Percentiles rank a stretch among this genome's conserved stretches.
These are phyloP conservation scores for Wickerhamiella lipophila DNA, from an alignment of 805 yeast species.

Conservation along the genomic window DNA sequence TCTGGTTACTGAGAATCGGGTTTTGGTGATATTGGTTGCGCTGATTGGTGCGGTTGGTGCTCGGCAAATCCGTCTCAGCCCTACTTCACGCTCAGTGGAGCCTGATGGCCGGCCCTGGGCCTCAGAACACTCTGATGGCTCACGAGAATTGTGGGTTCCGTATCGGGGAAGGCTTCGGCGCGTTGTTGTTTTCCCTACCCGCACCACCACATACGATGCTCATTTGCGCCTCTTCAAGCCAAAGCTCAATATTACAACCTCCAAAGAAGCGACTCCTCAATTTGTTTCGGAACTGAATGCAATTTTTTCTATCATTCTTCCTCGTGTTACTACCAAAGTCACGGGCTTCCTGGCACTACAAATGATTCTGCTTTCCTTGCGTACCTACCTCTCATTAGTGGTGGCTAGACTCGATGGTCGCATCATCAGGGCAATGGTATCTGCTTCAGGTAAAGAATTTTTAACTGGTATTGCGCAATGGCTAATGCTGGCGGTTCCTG, in stretches of 20 bases:
- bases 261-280: slow-evolving; percentile 36
- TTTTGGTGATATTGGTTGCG: neutral
- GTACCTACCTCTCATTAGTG: slow-evolving; percentile 78
- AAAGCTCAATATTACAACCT: neutral
- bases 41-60: neutral
- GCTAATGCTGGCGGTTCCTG: slow-evolving; percentile 85
- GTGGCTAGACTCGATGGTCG: slow-evolving; percentile 88
- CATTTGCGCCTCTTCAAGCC: slow-evolving; percentile 17
- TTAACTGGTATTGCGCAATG: slow-evolving; percentile 68
- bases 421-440: slow-evolving; percentile 76
- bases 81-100: slow-evolving; percentile 2
- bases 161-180: slow-evolving; percentile 12
- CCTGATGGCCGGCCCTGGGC: slow-evolving; percentile 12
- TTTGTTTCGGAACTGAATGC: slow-evolving; percentile 62
- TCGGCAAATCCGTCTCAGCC: slow-evolving; percentile 5
- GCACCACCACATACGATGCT: slow-evolving; percentile 14
- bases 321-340: slow-evolving; percentile 55
- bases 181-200: slow-evolving; percentile 12
- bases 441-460: slow-evolving; percentile 65
- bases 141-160: slow-evolving; percentile 17
- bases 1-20: neutral
- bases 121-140: slow-evolving; percentile 2
- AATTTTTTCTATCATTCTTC: slow-evolving; percentile 73
- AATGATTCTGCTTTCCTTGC: slow-evolving; percentile 55
- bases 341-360: slow-evolving; percentile 55